Evolutionary conservation across 2,329 filamentous ascomycete genomes (phyloP).

Genomic region (Hymenoscyphus salicellus): DNA sequence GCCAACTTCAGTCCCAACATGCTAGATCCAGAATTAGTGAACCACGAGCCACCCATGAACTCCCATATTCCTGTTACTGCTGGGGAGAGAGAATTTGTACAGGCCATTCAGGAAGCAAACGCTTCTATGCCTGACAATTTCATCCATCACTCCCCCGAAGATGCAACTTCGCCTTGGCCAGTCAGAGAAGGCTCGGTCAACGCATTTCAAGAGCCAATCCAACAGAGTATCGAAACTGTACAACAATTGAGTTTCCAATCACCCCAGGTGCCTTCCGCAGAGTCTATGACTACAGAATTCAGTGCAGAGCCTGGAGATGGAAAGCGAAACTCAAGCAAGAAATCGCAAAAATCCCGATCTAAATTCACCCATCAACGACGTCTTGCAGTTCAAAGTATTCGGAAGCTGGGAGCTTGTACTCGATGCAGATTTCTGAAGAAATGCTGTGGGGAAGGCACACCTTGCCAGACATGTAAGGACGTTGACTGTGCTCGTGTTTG

Average conservation of each 20-base stretch:
- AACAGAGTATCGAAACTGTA: constrained; percentile 14
- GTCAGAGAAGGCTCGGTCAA: constrained; percentile 28
- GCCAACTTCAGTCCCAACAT: constrained; percentile 34
- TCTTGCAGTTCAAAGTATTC: constrained; percentile 63
- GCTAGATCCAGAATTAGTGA: constrained; percentile 32
- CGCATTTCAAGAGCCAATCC: constrained; percentile 25
- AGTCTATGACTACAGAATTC: constrained; percentile 32
- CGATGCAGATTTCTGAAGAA: constrained; percentile 64
- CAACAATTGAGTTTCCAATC: constrained; percentile 21
- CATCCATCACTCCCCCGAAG: constrained; percentile 18
- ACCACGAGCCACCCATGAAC: constrained; percentile 3
- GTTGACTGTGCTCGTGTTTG: constrained; percentile 63
- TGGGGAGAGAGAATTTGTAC: constrained; percentile 7
- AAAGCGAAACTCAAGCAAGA: constrained; percentile 22
- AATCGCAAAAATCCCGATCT: constrained; percentile 49
- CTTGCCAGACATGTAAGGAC: constrained; percentile 62
- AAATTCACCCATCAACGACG: constrained; percentile 57
- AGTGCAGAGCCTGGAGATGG: constrained; percentile 36
- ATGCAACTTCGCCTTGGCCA: constrained; percentile 30
- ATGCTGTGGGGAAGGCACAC: constrained; percentile 61
- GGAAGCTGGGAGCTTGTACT: constrained; percentile 64
- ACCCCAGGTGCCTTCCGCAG: constrained; percentile 21
- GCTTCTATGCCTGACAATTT: constrained; percentile 25
- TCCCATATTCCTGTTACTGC: neutral
- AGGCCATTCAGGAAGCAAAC: constrained; percentile 21